A percentile compares a stretch with the other conserved stretches of the same genome.
Evolutionary conservation across 352 stramenopile species (phyloP).

Genomic region (Pythium utonaiense): DNA sequence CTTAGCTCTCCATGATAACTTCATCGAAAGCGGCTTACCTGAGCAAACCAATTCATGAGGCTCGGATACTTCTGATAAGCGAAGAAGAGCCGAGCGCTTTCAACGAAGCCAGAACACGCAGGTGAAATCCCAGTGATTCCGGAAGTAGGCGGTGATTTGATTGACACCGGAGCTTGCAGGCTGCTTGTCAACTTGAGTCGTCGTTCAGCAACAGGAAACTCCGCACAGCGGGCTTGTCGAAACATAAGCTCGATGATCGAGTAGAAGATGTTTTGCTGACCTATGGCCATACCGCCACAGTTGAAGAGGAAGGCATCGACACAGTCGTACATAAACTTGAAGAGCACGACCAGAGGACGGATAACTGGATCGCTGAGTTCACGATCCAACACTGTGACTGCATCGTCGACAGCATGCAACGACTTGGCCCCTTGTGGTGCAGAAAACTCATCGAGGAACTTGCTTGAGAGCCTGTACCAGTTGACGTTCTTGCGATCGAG

Average conservation of each 20-base stretch:
- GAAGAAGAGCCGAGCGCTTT: slow-evolving; percentile 79
- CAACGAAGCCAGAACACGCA: slow-evolving; percentile 50
- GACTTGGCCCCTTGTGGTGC: neutral
- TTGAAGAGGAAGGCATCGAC: slow-evolving; percentile 73
- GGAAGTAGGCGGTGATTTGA: neutral
- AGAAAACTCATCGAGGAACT: slow-evolving; percentile 45
- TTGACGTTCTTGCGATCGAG: slow-evolving; percentile 48
- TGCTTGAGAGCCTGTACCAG: slow-evolving; percentile 49
- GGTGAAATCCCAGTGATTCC: slow-evolving; percentile 31
- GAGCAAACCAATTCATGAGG: slow-evolving; percentile 78
- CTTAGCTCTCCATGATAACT: neutral
- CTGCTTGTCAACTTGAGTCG: slow-evolving; percentile 14
- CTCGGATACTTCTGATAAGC: slow-evolving; percentile 79
- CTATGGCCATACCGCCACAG: slow-evolving; percentile 75
- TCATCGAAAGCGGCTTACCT: too few relatives aligned
- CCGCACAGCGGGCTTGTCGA: slow-evolving; percentile 57
- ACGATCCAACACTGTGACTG: slow-evolving; percentile 14
- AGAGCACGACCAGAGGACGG: slow-evolving; percentile 40
- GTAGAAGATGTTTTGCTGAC: slow-evolving; percentile 72
- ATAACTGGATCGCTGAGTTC: slow-evolving; percentile 15
- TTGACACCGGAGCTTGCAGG: neutral
- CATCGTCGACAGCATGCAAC: slow-evolving; percentile 12
- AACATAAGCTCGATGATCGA: slow-evolving; percentile 71
- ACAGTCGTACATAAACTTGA: slow-evolving; percentile 83
- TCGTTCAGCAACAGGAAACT: slow-evolving; percentile 55